Conservation (phyloP, 176 grass and related monocot genomes). For the Leersia perrieri region DNA sequence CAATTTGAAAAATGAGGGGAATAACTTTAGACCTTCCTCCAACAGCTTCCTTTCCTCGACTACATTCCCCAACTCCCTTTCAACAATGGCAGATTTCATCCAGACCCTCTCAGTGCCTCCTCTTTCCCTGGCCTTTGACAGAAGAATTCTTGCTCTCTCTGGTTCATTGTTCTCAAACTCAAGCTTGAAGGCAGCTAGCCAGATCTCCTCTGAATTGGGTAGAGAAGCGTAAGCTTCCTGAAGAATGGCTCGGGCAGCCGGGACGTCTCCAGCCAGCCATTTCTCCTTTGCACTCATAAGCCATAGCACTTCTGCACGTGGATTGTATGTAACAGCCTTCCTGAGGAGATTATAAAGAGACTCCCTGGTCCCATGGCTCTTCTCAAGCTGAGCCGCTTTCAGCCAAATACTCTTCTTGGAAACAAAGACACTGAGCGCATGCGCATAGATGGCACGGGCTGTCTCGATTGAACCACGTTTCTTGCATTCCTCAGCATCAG, state of each 20-base stretch:
- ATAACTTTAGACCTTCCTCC: constrained; percentile 83
- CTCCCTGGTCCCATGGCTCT: constrained; percentile 84
- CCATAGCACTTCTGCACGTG: constrained; percentile 90
- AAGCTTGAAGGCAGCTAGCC: constrained; percentile 94
- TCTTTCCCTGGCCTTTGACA: constrained; percentile 87
- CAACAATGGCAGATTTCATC: constrained; percentile 95
- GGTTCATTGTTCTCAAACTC: constrained; percentile 97
- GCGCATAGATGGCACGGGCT: constrained; percentile 86
- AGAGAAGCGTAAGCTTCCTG: constrained; percentile 94
- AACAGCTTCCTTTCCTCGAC: constrained; percentile 75
- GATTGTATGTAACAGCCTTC: constrained; percentile 82
- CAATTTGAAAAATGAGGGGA: constrained; percentile 82
- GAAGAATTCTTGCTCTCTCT: constrained; percentile 91
- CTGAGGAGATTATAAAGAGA: constrained; percentile 87
- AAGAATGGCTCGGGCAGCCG: constrained; percentile 80
- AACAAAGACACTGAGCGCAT: constrained; percentile 77
- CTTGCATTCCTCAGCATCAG: constrained; percentile 96
- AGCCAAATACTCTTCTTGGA: constrained; percentile 91
- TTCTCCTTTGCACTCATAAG: constrained; percentile 98
- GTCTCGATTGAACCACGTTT: constrained; percentile 94
- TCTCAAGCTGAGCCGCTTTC: constrained; percentile 93
- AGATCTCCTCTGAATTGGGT: constrained; percentile 93
- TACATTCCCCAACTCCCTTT: constrained; percentile 77
- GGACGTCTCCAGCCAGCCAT: constrained; percentile 89
- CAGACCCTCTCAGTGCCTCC: constrained; percentile 95